Conservation (phyloP, 176 grass and related monocot genomes). For the Oryza coarctata region DNA sequence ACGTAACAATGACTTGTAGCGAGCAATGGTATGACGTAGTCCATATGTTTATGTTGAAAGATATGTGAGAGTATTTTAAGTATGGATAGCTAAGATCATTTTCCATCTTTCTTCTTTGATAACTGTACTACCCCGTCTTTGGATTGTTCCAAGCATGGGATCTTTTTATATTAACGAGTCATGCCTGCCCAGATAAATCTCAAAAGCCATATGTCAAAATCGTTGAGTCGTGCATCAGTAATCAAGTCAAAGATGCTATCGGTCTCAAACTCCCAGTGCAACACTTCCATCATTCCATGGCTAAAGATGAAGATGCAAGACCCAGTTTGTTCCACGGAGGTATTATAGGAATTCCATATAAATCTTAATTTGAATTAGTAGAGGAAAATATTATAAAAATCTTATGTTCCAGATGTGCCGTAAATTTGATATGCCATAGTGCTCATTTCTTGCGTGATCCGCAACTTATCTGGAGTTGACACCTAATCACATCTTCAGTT, state of each 20-base stretch:
- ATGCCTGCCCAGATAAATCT: background rate
- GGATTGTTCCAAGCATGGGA: slow-evolving; percentile 2
- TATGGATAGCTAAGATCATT: slow-evolving; percentile 8
- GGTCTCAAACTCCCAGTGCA: background rate
- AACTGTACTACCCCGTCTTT: background rate
- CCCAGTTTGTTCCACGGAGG: background rate
- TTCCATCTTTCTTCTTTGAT: background rate
- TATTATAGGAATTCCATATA: background rate
- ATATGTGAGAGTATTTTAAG: background rate
- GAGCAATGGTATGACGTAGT: background rate
- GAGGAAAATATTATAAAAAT: background rate
- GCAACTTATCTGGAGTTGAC: background rate
- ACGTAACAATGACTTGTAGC: slow-evolving; percentile 2
- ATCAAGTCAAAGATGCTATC: background rate
- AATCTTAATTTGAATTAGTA: background rate
- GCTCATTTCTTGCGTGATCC: background rate
- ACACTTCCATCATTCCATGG: background rate
- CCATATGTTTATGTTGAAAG: background rate
- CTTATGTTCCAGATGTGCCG: background rate
- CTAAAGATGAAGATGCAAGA: background rate
- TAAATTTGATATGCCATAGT: background rate
- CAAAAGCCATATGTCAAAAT: background rate
- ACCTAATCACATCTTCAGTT: background rate
- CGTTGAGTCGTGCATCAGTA: background rate
- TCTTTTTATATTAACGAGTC: background rate